A percentile compares a stretch with the other conserved stretches of the same genome.
Evolutionary conservation across 2,329 filamentous ascomycete species (phyloP).

Genomic region (Pyricularia sp.): DNA sequence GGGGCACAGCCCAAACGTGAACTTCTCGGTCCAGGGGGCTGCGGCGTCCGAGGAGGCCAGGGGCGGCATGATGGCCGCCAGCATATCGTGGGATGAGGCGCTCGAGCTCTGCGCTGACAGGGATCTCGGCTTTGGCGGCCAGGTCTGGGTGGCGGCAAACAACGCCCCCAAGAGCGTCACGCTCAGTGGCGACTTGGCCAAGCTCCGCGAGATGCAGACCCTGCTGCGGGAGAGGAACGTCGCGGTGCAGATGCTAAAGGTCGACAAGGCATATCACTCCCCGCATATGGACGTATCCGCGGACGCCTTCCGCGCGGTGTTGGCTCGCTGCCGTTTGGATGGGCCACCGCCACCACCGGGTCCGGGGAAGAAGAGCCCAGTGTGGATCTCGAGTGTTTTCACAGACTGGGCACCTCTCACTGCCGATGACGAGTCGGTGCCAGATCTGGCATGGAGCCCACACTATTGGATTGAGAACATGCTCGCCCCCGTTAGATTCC

Average conservation of each 20-base stretch:
- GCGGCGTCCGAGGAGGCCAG: neutral
- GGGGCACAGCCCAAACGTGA: neutral
- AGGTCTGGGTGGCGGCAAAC: neutral
- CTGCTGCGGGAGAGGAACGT: conserved; percentile 10
- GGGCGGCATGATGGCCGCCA: conserved; percentile 32
- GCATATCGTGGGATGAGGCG: conserved; percentile 12
- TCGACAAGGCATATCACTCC: conserved; percentile 19
- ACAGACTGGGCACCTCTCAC: too few relatives aligned
- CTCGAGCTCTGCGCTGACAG: neutral
- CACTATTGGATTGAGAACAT: conserved; percentile 38
- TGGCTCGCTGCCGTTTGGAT: neutral
- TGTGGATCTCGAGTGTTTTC: neutral
- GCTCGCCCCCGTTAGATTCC: conserved; percentile 33
- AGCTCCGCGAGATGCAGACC: conserved; percentile 9
- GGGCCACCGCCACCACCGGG: conserved; percentile 6
- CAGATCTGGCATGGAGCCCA: too few relatives aligned
- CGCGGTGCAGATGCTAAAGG: conserved; percentile 9
- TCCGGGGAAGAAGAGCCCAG: conserved; percentile 16
- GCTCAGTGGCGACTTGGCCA: conserved; percentile 27
- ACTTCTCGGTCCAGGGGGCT: neutral
- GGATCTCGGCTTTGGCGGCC: neutral
- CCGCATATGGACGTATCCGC: conserved; percentile 10
- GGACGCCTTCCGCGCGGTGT: neutral
- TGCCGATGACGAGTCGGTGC: too few relatives aligned
- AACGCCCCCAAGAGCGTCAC: conserved; percentile 24